Conservation (phyloP, 495 filamentous ascomycete genomes). For the Terfezia boudieri region DNA sequence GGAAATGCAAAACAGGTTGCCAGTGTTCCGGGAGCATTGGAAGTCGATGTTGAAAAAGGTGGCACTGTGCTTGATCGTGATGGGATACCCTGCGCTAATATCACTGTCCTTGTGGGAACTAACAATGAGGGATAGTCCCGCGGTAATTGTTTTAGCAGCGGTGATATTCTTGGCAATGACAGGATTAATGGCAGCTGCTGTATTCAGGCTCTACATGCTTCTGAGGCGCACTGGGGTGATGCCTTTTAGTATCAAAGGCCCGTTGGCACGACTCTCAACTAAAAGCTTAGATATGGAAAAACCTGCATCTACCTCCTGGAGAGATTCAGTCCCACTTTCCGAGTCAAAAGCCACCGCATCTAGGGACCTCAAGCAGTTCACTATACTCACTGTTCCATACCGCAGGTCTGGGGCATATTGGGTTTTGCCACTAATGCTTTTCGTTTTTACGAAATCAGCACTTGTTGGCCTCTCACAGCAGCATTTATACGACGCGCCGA, state of each 20-base stretch:
- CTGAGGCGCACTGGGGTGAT: background rate
- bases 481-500: background rate
- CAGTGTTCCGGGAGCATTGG: conserved; percentile 61
- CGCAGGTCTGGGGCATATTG: background rate
- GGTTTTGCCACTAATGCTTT: background rate
- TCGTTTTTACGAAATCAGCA: conserved; percentile 41
- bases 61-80: conserved; percentile 61
- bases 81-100: conserved; percentile 72
- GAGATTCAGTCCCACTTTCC: background rate
- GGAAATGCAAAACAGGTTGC: conserved; percentile 52
- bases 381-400: background rate
- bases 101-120: conserved; percentile 84
- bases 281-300: background rate
- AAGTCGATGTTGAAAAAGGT: conserved; percentile 61
- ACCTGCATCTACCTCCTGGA: background rate
- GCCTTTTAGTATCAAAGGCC: background rate
- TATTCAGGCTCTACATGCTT: conserved; percentile 51
- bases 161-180: conserved; percentile 68
- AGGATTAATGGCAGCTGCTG: conserved; percentile 52
- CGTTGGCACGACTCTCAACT: background rate
- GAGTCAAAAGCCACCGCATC: background rate
- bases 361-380: background rate
- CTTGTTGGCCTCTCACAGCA: conserved; percentile 34
- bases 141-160: conserved; percentile 66
- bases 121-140: conserved; percentile 58